Conservation (phyloP, 2,329 filamentous ascomycete species). For the Penicillium frequentans region DNA sequence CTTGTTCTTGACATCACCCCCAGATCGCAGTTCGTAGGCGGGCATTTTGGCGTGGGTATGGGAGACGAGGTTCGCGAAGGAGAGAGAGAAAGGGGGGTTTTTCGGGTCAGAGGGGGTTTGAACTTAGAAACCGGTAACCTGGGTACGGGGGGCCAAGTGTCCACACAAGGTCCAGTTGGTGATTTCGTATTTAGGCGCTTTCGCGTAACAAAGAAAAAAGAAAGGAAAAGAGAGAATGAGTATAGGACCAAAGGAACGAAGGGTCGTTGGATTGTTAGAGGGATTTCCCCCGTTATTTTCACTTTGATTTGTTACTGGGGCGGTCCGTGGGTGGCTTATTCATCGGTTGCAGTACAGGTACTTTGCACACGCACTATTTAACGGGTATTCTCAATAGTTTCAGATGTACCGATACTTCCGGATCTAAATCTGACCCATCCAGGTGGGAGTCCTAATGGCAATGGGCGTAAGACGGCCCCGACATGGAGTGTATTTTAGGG, state of each 20-base stretch:
- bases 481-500: neutral
- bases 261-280: slow-evolving; percentile 12
- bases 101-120: slow-evolving; percentile 2
- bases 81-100: slow-evolving; percentile 16
- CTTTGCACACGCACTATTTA: neutral
- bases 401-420: neutral
- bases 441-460: neutral
- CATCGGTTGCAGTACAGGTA: neutral
- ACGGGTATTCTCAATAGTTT: neutral
- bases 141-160: slow-evolving; percentile 1
- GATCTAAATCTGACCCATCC: slow-evolving; percentile 2
- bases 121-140: neutral
- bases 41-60: slow-evolving; percentile 50
- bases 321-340: slow-evolving; percentile 9
- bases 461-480: neutral
- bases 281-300: slow-evolving; percentile 16
- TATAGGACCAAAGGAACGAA: neutral
- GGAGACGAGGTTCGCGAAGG: neutral
- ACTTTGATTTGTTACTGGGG: slow-evolving; percentile 4
- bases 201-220: neutral
- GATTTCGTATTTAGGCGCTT: neutral
- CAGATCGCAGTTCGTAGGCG: slow-evolving; percentile 65
- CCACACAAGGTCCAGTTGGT: neutral
- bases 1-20: slow-evolving; percentile 75
- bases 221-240: neutral